Base-by-base conservation (phyloP, 768 basidiomycete genomes). In the Cystobasidium tubakii region DNA sequence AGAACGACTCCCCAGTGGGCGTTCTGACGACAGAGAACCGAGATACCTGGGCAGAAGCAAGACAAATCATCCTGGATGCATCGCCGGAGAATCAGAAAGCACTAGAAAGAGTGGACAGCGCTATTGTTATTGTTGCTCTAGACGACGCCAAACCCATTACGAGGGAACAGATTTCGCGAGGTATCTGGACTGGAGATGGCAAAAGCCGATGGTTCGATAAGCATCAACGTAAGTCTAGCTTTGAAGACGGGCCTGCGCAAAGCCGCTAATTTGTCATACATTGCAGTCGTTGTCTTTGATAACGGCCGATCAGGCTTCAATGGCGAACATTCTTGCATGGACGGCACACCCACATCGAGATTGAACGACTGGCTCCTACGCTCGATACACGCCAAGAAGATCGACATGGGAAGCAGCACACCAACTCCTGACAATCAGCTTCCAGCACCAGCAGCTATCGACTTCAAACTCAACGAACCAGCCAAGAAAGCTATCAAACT, bases 161-260 rank as follows among this genome's bases (percentile, higher is more conserved):
- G 4, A 85, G 91, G 46, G 90, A 95, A 76, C 87, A 90, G 33
- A 84, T 89, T 15, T 89, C 89, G 71, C 89, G 90, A 88, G 84
- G 82, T 23, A 86, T 87, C 62, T 97, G 95, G 93, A 88, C 88
- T 27, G 95, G 93, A 36, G 86, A 95, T 77, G 94, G 92, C 27
- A 84, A 87, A 63, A 96, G 95, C 81, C 84, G 95, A 74, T 99
- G 90, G 85, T 97, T 88, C 80, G 96, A 98, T 84, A 99, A 99
- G 82, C 95, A 98, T 80, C 91, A 98, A 79, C 79, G 91, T 92
- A 80, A 39, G 89, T 84, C n/a, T 13, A 39, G 15, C 44, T 23
- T 29, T 0, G 31, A 34, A 4, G 63, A 1, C 10, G 25, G 15
- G n/a, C 17, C 31, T n/a, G 19, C 17, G 7, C 6, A 12, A 63